Percentiles rank a stretch among this genome's conserved stretches.
Conservation (phyloP, 768 basidiomycete genomes). For the Tricholomella constricta region DNA sequence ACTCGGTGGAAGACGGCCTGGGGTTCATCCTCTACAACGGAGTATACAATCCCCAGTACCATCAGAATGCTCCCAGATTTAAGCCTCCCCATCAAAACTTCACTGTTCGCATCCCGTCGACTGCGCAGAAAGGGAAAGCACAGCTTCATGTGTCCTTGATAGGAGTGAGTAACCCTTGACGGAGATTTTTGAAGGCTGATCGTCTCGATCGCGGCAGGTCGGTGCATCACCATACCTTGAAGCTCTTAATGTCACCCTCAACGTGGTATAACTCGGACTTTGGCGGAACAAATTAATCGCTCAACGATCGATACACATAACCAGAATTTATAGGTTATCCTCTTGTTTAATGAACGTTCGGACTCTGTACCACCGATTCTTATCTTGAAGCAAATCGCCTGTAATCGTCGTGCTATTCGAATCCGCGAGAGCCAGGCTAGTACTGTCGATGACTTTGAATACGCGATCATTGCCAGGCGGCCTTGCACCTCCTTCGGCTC, state of each 20-base stretch:
- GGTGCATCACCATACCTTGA: slow-evolving; percentile 29
- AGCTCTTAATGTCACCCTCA: slow-evolving; percentile 33
- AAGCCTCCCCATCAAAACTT: slow-evolving; percentile 49
- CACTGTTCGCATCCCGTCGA: slow-evolving; percentile 40
- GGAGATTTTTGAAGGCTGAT: neutral
- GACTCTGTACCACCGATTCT: too few relatives aligned
- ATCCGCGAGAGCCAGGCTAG: too few relatives aligned
- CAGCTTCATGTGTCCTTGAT: slow-evolving; percentile 40
- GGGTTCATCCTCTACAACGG: slow-evolving; percentile 52
- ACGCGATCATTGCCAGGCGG: too few relatives aligned
- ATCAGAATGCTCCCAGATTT: slow-evolving; percentile 19
- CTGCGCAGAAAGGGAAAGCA: slow-evolving; percentile 28
- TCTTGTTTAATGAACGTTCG: too few relatives aligned
- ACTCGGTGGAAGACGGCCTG: slow-evolving; percentile 27
- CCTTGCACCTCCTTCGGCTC: too few relatives aligned
- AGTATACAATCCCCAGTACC: slow-evolving; percentile 37
- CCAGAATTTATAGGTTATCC: neutral
- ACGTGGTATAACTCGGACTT: slow-evolving; percentile 25
- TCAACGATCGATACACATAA: neutral
- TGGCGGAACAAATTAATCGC: neutral
- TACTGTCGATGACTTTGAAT: too few relatives aligned
- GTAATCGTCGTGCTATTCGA: too few relatives aligned
- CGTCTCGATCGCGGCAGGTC: slow-evolving; percentile 28
- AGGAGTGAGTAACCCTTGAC: slow-evolving; percentile 34
- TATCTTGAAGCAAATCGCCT: too few relatives aligned